Base-by-base conservation (phyloP, 1,139 yeast genomes). In the Wickerhamomyces sp. region DNA sequence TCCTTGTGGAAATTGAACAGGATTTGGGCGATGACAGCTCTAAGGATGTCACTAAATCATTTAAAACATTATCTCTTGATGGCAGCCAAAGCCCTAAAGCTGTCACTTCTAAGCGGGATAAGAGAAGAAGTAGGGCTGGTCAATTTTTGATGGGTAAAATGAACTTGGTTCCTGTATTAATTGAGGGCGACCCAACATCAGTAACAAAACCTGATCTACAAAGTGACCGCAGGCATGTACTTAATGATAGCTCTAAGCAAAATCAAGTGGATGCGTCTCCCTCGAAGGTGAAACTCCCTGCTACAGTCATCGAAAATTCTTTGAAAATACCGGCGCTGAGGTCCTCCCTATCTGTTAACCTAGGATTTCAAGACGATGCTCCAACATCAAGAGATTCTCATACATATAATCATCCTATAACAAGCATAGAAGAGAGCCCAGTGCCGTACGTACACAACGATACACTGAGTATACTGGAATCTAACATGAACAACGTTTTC, bases 141-240 rank as follows among this genome's bases (percentile, higher is more conserved):
- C 67, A 69, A 15, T 46, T 64, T 18, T 46, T 63, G 14, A 46
- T 62, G 43, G 58, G 60, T 21, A 64, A 60, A 38, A 56, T 64
- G 60, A 64, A 67, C 39, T 50, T 69, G 25, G 58, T 58, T 39
- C 72, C 75, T 0, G 58, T 68, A 1, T 53, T 65, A 39, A 53
- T 66, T 33, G 65, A 63, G 20, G 58, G 58, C 31, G 60, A 64
- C 26, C 68, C 70, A 16, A 54, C 59, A 7, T 61, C 67, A 0
- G 59, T 55, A 3, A 59, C 52, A 33, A 61, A 60, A 34, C 43
- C 45, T 3, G 46, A 44, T 3, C 17, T 36, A 7, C 39, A 38
- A n/a, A 42, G 29, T 28, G 10, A 21, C 3, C 21, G 19, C 16
- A 12, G 24, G 14, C 35, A 37, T 16, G 31, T 44, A 2, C 43